Evolutionary conservation across 805 yeast genomes (phyloP).

Genomic region (Yamadazyma philogaea): DNA sequence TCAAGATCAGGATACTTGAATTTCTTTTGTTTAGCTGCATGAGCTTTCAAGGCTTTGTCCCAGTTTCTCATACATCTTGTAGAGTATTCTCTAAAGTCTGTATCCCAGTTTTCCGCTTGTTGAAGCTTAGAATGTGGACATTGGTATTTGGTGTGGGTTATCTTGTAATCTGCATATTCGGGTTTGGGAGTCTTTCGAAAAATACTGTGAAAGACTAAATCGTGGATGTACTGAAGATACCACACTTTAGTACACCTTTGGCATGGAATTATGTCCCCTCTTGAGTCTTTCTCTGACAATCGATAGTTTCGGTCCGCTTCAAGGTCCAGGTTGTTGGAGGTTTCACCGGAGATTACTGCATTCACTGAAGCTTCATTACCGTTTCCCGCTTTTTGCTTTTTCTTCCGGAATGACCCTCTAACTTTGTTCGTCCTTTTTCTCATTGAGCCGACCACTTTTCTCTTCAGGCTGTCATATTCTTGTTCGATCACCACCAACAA

Average conservation of each 20-base stretch:
- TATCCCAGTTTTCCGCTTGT: not conserved
- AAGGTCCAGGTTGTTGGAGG: too few species aligned
- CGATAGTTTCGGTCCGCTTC: not conserved
- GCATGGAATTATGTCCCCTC: not conserved
- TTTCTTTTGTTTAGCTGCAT: not conserved
- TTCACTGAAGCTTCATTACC: too few species aligned
- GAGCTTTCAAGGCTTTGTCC: not conserved
- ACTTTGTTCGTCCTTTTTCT: too few species aligned
- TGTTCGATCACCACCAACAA: not conserved
- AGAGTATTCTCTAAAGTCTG: not conserved
- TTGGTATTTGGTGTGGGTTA: not conserved
- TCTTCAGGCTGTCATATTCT: not conserved
- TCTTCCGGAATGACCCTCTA: too few species aligned
- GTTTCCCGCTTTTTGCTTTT: too few species aligned
- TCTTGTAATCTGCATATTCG: not conserved
- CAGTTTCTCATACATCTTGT: not conserved
- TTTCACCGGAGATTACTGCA: too few species aligned
- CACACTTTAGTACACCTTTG: not conserved
- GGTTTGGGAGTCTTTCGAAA: not conserved
- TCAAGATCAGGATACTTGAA: not conserved
- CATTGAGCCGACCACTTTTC: not conserved
- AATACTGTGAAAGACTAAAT: not conserved
- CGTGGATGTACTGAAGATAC: not conserved
- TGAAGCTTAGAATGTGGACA: not conserved
- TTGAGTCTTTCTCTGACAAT: not conserved